A percentile compares a stretch with the other conserved stretches of the same genome.
phyloP scores from a whole-genome alignment of 2,329 filamentous ascomycete species.

The Aspergillus sp. region DNA sequence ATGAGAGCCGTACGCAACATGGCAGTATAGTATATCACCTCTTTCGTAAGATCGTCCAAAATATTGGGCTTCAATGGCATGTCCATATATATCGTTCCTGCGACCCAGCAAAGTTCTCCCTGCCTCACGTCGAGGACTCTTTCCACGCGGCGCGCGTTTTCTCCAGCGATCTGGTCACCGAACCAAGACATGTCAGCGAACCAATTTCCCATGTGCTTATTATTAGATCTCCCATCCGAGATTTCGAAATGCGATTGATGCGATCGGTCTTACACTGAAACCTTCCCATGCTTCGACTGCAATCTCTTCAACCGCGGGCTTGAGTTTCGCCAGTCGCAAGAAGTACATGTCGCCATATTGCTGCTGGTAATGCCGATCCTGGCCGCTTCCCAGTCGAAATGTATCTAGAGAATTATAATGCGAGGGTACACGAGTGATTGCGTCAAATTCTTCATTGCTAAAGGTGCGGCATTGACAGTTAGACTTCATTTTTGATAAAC shows the following conservation, averaged over 20 bases:
- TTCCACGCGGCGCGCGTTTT: slow-evolving; percentile 74
- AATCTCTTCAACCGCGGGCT: slow-evolving; percentile 74
- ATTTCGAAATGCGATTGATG: background rate
- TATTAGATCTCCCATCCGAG: background rate
- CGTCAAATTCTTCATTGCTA: slow-evolving; percentile 42
- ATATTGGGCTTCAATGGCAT: slow-evolving; percentile 96
- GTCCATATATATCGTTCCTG: slow-evolving; percentile 95
- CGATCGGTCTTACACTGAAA: slow-evolving; percentile 56
- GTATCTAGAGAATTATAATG: slow-evolving; percentile 74
- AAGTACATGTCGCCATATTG: slow-evolving; percentile 99
- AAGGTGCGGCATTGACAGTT: background rate
- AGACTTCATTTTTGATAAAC: background rate
- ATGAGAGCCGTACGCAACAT: background rate
- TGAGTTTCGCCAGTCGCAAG: slow-evolving; percentile 81
- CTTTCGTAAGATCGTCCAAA: slow-evolving; percentile 89
- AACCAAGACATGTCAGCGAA: slow-evolving; percentile 7
- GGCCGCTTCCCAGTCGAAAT: slow-evolving; percentile 69
- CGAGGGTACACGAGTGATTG: slow-evolving; percentile 57
- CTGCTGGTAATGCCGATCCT: slow-evolving; percentile 75
- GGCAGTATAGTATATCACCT: slow-evolving; percentile 59
- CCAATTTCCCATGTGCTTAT: background rate
- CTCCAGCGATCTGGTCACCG: slow-evolving; percentile 65
- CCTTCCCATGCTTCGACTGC: slow-evolving; percentile 76
- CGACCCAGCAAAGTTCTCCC: slow-evolving; percentile 92
- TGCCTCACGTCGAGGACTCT: slow-evolving; percentile 93